A percentile compares a stretch with the other conserved stretches of the same genome.
These are phyloP conservation scores for Narthecium ossifragum DNA, from an alignment of 106 monocot genomes.

Conservation along the genomic window DNA sequence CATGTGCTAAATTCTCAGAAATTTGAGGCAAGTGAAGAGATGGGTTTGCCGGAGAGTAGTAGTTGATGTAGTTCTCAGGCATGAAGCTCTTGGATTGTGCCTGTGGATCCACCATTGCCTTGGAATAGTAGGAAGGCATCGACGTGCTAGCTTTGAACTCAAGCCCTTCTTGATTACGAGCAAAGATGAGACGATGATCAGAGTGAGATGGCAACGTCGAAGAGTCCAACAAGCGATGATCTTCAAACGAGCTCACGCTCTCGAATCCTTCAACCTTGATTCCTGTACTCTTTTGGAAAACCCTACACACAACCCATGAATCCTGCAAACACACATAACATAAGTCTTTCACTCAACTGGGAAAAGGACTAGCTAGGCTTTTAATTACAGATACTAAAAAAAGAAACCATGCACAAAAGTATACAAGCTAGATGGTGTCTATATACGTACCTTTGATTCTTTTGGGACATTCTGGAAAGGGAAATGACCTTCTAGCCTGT, in stretches of 20 bases:
- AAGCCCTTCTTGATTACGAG: too few relatives aligned
- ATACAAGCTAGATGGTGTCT: not conserved
- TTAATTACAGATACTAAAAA: not conserved
- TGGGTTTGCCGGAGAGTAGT: not conserved
- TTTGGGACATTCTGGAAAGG: not conserved
- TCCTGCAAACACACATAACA: constrained; percentile 15
- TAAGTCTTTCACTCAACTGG: not conserved
- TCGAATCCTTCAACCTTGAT: not conserved
- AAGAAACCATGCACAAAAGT: not conserved
- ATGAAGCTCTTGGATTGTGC: not conserved
- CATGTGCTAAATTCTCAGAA: not conserved
- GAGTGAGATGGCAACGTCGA: not conserved
- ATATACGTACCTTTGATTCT: constrained; percentile 12
- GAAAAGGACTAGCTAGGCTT: not conserved
- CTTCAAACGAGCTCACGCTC: not conserved
- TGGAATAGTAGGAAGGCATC: not conserved
- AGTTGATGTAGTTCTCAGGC: too few relatives aligned
- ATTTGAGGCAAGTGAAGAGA: not conserved
- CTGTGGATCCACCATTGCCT: not conserved
- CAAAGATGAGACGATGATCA: too few relatives aligned
- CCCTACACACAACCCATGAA: constrained; percentile 44
- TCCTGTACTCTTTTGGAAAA: constrained; percentile 27
- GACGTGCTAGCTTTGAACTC: not conserved
- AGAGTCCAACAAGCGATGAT: not conserved
- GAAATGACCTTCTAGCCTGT: constrained; percentile 8